These are phyloP conservation scores for Lolium perenne DNA, from an alignment of 176 grass and related monocot species.

Conservation along the genomic window DNA sequence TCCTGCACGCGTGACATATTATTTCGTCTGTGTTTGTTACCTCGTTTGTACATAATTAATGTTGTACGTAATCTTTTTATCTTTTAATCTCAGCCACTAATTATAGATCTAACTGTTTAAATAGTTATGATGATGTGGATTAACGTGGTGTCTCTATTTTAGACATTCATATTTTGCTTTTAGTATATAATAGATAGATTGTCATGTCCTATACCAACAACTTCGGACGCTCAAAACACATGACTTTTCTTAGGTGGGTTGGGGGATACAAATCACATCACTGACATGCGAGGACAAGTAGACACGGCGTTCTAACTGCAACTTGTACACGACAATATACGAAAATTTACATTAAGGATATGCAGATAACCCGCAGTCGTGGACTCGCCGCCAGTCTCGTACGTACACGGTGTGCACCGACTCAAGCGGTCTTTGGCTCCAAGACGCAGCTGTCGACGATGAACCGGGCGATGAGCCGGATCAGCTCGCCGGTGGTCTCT, in stretches of 20 bases:
- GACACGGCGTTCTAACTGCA: neutral
- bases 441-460: slow-evolving; percentile 6
- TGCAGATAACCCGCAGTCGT: neutral
- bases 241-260: neutral
- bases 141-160: no score
- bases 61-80: no score
- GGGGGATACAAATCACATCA: neutral
- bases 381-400: neutral
- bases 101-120: no score
- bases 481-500: slow-evolving; percentile 62
- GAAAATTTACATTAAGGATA: neutral
- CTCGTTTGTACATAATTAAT: no score
- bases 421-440: neutral
- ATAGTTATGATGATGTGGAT: no score
- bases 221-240: neutral
- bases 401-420: neutral
- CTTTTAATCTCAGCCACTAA: no score
- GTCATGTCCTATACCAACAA: neutral
- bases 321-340: neutral
- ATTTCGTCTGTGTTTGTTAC: no score
- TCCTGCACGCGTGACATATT: no score
- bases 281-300: neutral
- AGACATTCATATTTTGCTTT: no score
- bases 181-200: no score
- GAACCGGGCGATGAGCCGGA: slow-evolving; percentile 57